Percentiles rank a stretch among this genome's conserved stretches.
Evolutionary conservation across 805 yeast species (phyloP).

Genomic region (Metschnikowia lunata): DNA sequence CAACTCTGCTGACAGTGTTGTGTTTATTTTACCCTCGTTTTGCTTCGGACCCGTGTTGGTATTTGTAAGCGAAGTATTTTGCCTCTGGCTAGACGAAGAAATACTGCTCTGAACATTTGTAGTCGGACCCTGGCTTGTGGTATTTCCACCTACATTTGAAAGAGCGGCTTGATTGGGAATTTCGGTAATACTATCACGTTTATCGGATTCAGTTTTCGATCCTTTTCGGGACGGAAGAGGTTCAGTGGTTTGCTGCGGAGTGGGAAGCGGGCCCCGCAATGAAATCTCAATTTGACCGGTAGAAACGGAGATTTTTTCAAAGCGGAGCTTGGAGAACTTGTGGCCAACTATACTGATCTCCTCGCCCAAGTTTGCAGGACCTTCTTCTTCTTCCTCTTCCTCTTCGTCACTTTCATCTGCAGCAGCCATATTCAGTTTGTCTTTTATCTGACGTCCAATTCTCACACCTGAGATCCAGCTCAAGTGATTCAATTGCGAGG

Average conservation of each 20-base stretch:
- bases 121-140: not conserved
- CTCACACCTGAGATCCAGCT: conserved; percentile 94
- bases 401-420: no score
- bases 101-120: not conserved
- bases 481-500: conserved; percentile 57
- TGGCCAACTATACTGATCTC: conserved; percentile 87
- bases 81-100: not conserved
- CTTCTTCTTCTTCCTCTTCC: conserved; percentile 20
- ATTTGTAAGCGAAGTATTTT: not conserved
- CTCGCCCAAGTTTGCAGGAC: conserved; percentile 73
- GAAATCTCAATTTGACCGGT: conserved; percentile 76
- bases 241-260: not conserved
- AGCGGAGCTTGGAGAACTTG: conserved; percentile 79
- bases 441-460: conserved; percentile 49
- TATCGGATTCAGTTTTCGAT: not conserved
- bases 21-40: not conserved
- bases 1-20: conserved; percentile 29
- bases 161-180: not conserved
- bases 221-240: not conserved
- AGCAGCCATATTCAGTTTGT: conserved; percentile 6
- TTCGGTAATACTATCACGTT: conserved; percentile 3
- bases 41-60: not conserved
- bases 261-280: conserved; percentile 56
- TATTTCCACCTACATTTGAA: not conserved
- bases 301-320: conserved; percentile 84